Evolutionary conservation across 176 grass and related monocot genomes (phyloP), one percentile per base, ranked within the genome.

Genomic region (Oryza punctata): DNA sequence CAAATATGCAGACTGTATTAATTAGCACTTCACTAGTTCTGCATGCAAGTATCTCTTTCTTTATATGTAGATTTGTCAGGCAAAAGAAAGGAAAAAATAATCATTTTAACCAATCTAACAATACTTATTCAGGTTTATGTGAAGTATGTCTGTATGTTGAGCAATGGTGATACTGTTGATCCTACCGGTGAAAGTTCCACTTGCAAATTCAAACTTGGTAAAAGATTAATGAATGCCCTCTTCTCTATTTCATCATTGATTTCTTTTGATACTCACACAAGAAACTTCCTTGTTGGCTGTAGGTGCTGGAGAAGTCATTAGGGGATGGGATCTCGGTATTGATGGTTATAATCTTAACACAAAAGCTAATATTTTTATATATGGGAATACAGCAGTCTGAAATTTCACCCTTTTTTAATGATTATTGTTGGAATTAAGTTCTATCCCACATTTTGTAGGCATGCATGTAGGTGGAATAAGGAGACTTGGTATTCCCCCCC

Each of bases 381-480:
- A 47, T 47, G 45, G 45, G 45, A 47, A 47, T 47, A 47, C 13
- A 47, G 45, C 13, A 46, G 44, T 47, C 3, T 15, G 45, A 47
- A 47, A 15, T 23, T 61, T 7, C 7, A 52, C 37, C 44, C 12
- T 54, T 54, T 35, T 10, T 9, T 2, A 59, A 57, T 21, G 26
- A 52, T 54, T 52, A 54, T 5, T 30, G 19, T 54, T 70, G 7
- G 12, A 78, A 46, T 15, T 57, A 28, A 41, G 14, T 7, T 78
- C 23, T 28, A 0, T 18, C 38, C 11, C 29, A 14, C 23, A 18
- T 43, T 21, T 5, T 29, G 10, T 30, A 85, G 65, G 74, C 23
- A 85, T 78, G 74, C 49, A 12, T 63, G 74, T 85, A 2, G 83
- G 83, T 59, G 83, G 38, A 4, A 44, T 24, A 78, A 85, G 65